phyloP scores from a whole-genome alignment of 2,329 filamentous ascomycete species.

The Sporothrix schenckii region DNA sequence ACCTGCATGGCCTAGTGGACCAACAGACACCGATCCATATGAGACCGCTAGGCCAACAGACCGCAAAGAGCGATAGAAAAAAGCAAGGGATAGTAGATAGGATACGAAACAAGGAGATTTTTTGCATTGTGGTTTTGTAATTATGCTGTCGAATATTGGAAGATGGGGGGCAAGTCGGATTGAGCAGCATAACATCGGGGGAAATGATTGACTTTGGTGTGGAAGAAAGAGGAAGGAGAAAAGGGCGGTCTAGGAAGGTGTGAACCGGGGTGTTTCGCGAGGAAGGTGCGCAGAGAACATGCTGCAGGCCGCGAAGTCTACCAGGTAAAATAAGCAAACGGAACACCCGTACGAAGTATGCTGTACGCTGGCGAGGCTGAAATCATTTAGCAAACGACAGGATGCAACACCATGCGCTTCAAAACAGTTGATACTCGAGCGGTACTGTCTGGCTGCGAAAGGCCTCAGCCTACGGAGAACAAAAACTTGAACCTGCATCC shows the following conservation, averaged over 20 bases:
- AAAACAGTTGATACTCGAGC: not conserved
- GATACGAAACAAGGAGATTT: not conserved
- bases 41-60: constrained; percentile 1
- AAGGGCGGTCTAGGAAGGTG: constrained; percentile 12
- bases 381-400: not conserved
- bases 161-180: not conserved
- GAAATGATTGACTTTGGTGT: not conserved
- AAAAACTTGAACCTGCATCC: not conserved
- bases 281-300: not conserved
- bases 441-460: not conserved
- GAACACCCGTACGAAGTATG: too few relatives aligned
- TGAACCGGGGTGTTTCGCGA: not conserved
- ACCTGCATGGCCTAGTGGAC: not conserved
- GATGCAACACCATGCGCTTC: not conserved
- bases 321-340: not conserved
- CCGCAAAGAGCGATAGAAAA: not conserved
- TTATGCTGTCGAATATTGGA: not conserved
- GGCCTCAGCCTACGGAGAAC: not conserved
- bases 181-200: not conserved
- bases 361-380: not conserved
- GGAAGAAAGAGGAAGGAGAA: constrained; percentile 6
- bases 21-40: not conserved
- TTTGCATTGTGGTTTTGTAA: not conserved
- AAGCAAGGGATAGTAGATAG: not conserved
- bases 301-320: not conserved